Conservation (phyloP, 2,329 filamentous ascomycete genomes). For the Pseudocercospora eumusae region DNA sequence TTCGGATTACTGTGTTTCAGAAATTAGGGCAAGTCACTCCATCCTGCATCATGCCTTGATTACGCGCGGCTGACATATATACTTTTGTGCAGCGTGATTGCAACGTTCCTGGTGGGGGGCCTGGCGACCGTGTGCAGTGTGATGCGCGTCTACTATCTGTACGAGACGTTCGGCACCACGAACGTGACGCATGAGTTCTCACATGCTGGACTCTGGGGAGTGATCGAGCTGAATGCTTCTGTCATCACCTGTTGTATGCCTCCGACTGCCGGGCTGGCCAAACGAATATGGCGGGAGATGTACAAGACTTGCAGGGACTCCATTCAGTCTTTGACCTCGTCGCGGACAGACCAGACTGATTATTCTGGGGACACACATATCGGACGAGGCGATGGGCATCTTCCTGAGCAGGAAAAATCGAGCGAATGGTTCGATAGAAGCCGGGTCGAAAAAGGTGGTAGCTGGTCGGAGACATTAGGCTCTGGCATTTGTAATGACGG, state of each 20-base stretch:
- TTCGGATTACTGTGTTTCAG: not conserved
- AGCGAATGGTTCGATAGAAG: not conserved
- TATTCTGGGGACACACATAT: not conserved
- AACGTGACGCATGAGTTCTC: slow-evolving; percentile 12
- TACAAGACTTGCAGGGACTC: not conserved
- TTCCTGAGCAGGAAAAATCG: not conserved
- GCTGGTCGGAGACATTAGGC: not conserved
- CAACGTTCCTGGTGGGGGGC: slow-evolving; percentile 4
- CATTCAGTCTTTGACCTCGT: not conserved
- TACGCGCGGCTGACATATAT: not conserved
- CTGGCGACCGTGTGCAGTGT: slow-evolving; percentile 12
- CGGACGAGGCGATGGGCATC: not conserved
- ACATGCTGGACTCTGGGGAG: slow-evolving; percentile 8
- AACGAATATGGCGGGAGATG: slow-evolving; percentile 8
- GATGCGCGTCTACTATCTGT: slow-evolving; percentile 12
- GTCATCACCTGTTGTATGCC: slow-evolving; percentile 15
- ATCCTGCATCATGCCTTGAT: no score
- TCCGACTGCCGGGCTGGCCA: slow-evolving; percentile 8
- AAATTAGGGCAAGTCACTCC: slow-evolving; percentile 9
- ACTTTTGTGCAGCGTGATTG: slow-evolving; percentile 2
- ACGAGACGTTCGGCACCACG: slow-evolving; percentile 4
- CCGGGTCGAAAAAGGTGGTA: not conserved
- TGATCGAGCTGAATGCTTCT: slow-evolving; percentile 12
- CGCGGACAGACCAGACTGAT: not conserved
- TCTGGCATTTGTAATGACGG: not conserved